A percentile compares a stretch with the other conserved stretches of the same genome.
These are phyloP conservation scores for Chytriomyces sp. DNA, from an alignment of 192 early-diverging fungal species.

Conservation along the genomic window DNA sequence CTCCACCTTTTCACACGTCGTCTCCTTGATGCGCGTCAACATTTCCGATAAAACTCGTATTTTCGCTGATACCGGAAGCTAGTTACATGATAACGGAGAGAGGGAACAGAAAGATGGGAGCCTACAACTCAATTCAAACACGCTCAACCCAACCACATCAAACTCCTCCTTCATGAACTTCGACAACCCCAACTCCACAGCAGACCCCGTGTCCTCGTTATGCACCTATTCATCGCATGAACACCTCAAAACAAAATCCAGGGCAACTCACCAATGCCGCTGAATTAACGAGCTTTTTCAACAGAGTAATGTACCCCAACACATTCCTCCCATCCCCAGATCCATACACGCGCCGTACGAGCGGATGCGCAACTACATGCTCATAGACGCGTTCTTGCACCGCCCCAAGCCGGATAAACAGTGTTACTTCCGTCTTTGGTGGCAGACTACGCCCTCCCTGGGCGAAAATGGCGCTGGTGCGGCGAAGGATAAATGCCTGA, in stretches of 20 bases:
- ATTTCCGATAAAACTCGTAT: slow-evolving; percentile 20
- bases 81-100: too few species aligned
- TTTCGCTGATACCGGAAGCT: slow-evolving; percentile 39
- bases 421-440: slow-evolving; percentile 58
- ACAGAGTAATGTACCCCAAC: slow-evolving; percentile 48
- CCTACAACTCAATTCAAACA: slow-evolving; percentile 20
- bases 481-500: slow-evolving; percentile 59
- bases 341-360: background rate
- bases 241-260: background rate
- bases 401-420: slow-evolving; percentile 53
- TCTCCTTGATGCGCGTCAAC: slow-evolving; percentile 20
- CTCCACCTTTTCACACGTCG: slow-evolving; percentile 37
- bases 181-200: background rate
- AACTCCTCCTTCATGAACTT: background rate
- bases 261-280: slow-evolving; percentile 32
- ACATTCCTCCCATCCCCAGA: slow-evolving; percentile 32
- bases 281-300: slow-evolving; percentile 42
- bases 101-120: background rate
- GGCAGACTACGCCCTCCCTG: slow-evolving; percentile 57
- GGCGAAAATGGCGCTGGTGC: slow-evolving; percentile 43
- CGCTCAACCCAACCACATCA: background rate
- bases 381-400: slow-evolving; percentile 43
- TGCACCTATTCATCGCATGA: background rate
- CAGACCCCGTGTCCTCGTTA: slow-evolving; percentile 2
- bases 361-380: slow-evolving; percentile 11